Evolutionary conservation across 2,329 filamentous ascomycete species (phyloP).

Genomic region (Tolypocladium tundrense): DNA sequence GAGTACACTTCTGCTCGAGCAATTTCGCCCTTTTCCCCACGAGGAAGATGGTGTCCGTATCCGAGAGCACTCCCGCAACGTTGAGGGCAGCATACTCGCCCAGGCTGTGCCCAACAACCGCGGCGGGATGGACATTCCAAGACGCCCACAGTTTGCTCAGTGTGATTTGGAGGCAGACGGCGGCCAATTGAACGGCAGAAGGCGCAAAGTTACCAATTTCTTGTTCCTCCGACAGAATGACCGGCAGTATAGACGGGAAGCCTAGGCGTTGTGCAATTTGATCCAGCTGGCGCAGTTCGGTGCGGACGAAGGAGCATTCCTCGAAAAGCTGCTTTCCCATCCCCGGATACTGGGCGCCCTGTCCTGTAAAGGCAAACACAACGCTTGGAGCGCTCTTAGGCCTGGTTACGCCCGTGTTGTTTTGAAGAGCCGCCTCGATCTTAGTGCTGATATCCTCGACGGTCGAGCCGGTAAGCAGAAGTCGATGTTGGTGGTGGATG

Average conservation of each 20-base stretch:
- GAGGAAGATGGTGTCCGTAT: slow-evolving; percentile 48
- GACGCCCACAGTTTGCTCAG: slow-evolving; percentile 25
- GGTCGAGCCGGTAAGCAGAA: not conserved
- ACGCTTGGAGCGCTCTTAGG: slow-evolving; percentile 6
- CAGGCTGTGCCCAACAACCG: slow-evolving; percentile 38
- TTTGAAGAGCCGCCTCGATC: not conserved
- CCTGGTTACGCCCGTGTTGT: not conserved
- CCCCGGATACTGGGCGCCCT: slow-evolving; percentile 21
- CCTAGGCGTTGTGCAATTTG: slow-evolving; percentile 14
- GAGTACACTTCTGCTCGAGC: slow-evolving; percentile 41
- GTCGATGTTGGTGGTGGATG: slow-evolving; percentile 2
- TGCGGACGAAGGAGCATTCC: slow-evolving; percentile 16
- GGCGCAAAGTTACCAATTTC: slow-evolving; percentile 3
- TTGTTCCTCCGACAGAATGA: slow-evolving; percentile 27
- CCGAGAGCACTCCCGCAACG: slow-evolving; percentile 48
- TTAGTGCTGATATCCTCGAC: not conserved
- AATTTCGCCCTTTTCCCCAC: slow-evolving; percentile 48
- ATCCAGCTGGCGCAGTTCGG: slow-evolving; percentile 19
- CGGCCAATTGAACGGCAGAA: slow-evolving; percentile 21
- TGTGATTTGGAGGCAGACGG: slow-evolving; percentile 26
- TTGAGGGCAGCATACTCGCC: slow-evolving; percentile 54
- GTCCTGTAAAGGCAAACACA: slow-evolving; percentile 30
- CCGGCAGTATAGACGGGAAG: slow-evolving; percentile 24
- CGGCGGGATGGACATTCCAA: slow-evolving; percentile 28
- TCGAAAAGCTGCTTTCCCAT: slow-evolving; percentile 21